These are phyloP conservation scores for Stemphylium lycopersici DNA, from an alignment of 2,329 filamentous ascomycete genomes.

Conservation along the genomic window DNA sequence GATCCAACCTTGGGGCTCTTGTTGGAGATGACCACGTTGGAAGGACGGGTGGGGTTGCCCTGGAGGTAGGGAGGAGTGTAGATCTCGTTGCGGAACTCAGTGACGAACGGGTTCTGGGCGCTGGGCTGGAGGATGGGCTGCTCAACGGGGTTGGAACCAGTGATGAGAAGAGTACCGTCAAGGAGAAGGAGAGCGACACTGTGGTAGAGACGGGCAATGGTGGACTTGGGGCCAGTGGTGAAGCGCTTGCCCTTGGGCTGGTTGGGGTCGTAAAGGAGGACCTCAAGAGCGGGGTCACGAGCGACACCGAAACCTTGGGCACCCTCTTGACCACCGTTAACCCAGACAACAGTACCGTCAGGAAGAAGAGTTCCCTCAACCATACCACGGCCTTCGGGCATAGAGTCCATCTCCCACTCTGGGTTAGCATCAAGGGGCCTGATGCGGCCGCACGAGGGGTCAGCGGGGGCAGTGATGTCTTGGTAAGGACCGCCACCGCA, in stretches of 20 bases:
- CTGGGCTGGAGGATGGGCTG: constrained; percentile 59
- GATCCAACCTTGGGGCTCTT: constrained; percentile 52
- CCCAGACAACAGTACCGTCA: constrained; percentile 67
- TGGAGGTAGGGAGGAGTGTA: constrained; percentile 67
- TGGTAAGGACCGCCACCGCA: constrained; percentile 67
- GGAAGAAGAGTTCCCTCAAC: constrained; percentile 65
- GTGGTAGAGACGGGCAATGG: constrained; percentile 62
- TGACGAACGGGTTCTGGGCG: constrained; percentile 58
- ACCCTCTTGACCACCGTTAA: constrained; percentile 65
- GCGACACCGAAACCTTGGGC: constrained; percentile 67
- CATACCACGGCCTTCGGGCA: constrained; percentile 66
- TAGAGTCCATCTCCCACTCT: constrained; percentile 63
- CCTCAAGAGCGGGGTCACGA: constrained; percentile 59
- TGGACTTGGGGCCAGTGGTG: constrained; percentile 53
- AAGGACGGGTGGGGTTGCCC: constrained; percentile 60
- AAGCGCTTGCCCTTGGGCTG: constrained; percentile 59
- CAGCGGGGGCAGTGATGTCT: constrained; percentile 64
- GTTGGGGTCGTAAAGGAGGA: constrained; percentile 64
- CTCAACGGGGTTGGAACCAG: constrained; percentile 66
- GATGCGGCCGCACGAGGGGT: constrained; percentile 64
- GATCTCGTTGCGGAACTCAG: constrained; percentile 67
- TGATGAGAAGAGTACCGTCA: constrained; percentile 65
- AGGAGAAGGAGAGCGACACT: constrained; percentile 64
- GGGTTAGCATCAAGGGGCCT: constrained; percentile 57
- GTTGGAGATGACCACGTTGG: constrained; percentile 54